Base-by-base conservation (phyloP, 2,329 filamentous ascomycete species). In the Diaporthe citri region DNA sequence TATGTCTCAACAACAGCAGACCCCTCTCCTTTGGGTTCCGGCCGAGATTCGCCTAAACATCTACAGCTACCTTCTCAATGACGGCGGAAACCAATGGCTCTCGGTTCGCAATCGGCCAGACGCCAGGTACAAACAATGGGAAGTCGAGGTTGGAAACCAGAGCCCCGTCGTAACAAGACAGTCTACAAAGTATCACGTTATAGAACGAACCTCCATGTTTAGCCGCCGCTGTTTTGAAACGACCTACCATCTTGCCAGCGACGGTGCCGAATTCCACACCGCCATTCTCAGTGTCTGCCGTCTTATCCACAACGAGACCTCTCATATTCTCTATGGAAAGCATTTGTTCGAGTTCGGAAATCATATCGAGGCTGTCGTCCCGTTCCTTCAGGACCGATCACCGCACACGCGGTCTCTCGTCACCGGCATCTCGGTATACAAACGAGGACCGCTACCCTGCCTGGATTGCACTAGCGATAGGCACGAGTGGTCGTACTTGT, bases 321-420 rank as follows among this genome's bases (percentile, higher is more conserved):
- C 87, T 5, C 85, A 88, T 74, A 80, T 90, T 22, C 83, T 93
- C 4, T 93, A 93, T 81, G 85, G 84, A 10, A 83, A 81, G 73
- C 89, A 91, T 79, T 84, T 84, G 0, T 92, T 93, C 80, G 87
- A 89, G 78, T 93, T 93, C 80, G 88, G 88, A 76, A 85, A 86
- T 64, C 86, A 90, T 81, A 85, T 93, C 77, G 91, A 93, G 81
- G 89, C 90, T 22, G 86, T 91, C 8, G 85, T 88, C 1, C 90
- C 90, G 0, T 93, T 77, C 56, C 83, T 93, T 52, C 83, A 84
- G 43, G 90, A 92, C 79, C 85, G 91, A 46, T 89, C 88, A 3
- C 84, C 86, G 1, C 78, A 81, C 25, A 87, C 88, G 2, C 85
- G 88, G 46, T 80, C 81, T 13, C 83, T 88, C 62, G 82, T 93